Conservation (phyloP, 1,139 yeast species). For the Yarrowia galli region DNA sequence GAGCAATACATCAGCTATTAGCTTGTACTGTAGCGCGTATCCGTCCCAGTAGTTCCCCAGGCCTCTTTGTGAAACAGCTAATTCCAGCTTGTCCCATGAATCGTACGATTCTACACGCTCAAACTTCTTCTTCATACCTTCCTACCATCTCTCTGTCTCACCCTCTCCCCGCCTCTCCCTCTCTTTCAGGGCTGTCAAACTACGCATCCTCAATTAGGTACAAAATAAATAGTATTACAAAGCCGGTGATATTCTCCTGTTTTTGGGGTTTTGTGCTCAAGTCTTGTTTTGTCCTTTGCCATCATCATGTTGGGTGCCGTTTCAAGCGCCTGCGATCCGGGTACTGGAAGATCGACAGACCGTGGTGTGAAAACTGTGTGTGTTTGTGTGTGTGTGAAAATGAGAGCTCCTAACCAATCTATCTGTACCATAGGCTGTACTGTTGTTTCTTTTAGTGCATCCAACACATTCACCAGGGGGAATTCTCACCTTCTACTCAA, state of each 20-base stretch:
- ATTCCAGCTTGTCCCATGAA: background rate
- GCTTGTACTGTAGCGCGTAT: no score
- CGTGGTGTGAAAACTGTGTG: background rate
- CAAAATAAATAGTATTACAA: slow-evolving; percentile 36
- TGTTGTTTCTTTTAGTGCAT: slow-evolving; percentile 6
- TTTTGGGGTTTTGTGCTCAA: slow-evolving; percentile 13
- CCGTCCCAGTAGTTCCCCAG: no score
- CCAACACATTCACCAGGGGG: background rate
- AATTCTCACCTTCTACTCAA: background rate
- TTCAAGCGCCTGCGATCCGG: slow-evolving; percentile 28
- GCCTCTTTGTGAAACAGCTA: background rate
- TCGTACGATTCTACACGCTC: background rate
- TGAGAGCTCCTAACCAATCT: slow-evolving; percentile 32
- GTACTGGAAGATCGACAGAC: slow-evolving; percentile 18
- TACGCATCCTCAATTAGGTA: slow-evolving; percentile 2
- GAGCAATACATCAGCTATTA: no score
- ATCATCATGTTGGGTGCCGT: slow-evolving; percentile 1
- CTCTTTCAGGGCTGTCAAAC: background rate
- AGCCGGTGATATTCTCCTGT: slow-evolving; percentile 20
- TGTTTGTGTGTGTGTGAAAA: background rate
- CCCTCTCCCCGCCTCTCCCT: no score
- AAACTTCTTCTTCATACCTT: background rate
- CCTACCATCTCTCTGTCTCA: no score
- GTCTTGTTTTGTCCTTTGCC: slow-evolving; percentile 16
- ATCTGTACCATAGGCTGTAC: slow-evolving; percentile 35